These are phyloP conservation scores for Colletotrichum sidae DNA, from an alignment of 2,329 filamentous ascomycete genomes.

Conservation along the genomic window DNA sequence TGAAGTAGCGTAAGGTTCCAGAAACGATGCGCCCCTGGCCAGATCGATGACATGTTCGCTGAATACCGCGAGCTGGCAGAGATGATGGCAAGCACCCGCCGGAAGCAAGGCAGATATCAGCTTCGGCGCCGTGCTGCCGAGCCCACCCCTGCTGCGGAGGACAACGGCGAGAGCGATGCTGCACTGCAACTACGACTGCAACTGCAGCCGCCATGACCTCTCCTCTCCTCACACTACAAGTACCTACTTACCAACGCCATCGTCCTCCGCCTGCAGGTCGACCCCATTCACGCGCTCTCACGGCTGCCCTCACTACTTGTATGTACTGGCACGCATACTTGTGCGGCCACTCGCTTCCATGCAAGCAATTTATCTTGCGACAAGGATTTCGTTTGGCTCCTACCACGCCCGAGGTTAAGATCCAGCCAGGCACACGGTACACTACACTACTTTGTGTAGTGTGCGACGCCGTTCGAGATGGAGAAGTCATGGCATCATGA, in stretches of 20 bases:
- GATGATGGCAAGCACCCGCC: too few relatives aligned
- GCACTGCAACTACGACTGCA: constrained; percentile 13
- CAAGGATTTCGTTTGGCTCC: constrained; percentile 5
- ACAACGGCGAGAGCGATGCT: too few relatives aligned
- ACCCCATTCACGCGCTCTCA: constrained; percentile 12
- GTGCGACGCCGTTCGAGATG: too few relatives aligned
- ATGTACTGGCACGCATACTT: neutral
- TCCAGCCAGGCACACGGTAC: too few relatives aligned
- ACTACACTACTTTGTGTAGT: too few relatives aligned
- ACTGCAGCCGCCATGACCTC: constrained; percentile 18
- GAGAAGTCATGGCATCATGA: neutral
- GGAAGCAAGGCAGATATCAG: neutral
- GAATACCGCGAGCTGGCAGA: too few relatives aligned
- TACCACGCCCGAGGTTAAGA: neutral
- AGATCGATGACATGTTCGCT: too few relatives aligned
- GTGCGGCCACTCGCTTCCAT: constrained; percentile 29
- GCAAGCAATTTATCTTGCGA: constrained; percentile 31
- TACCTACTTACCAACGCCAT: neutral
- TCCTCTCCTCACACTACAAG: neutral
- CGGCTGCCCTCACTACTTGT: neutral
- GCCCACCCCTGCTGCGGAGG: too few relatives aligned
- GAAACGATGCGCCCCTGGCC: too few relatives aligned
- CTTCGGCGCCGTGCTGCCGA: neutral
- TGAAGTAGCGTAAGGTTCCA: too few relatives aligned
- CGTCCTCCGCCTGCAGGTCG: constrained; percentile 7